Percentiles rank a stretch among this genome's conserved stretches.
Evolutionary conservation across 2,329 filamentous ascomycete genomes (phyloP).

Genomic region (Pseudovirgaria hyperparasitica): DNA sequence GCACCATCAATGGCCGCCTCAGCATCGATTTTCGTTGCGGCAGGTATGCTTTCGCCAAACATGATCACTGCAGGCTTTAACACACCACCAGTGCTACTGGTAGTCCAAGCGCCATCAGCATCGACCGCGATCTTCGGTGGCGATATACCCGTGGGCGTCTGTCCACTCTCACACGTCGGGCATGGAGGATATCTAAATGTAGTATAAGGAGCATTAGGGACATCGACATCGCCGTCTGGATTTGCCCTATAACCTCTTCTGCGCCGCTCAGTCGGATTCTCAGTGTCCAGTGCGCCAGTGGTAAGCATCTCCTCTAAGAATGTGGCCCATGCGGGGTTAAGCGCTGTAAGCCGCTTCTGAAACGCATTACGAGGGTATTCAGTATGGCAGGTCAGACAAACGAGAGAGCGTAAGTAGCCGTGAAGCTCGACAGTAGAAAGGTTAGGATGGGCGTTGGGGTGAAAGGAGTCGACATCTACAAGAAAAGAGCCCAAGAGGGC

Average conservation of each 20-base stretch:
- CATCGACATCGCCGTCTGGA: constrained; percentile 86
- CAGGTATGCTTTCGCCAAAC: constrained; percentile 82
- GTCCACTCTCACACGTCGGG: constrained; percentile 60
- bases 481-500: not conserved
- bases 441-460: constrained; percentile 60
- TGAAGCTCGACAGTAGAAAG: constrained; percentile 76
- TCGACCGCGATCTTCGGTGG: constrained; percentile 52
- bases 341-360: constrained; percentile 57
- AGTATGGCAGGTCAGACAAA: constrained; percentile 67
- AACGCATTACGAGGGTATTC: constrained; percentile 62
- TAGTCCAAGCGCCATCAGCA: constrained; percentile 65
- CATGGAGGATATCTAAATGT: constrained; percentile 89
- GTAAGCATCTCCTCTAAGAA: constrained; percentile 62
- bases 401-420: constrained; percentile 70
- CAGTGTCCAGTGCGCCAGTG: constrained; percentile 63
- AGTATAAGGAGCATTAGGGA: constrained; percentile 75
- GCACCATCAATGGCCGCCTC: constrained; percentile 70
- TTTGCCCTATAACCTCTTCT: constrained; percentile 68
- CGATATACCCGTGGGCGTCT: constrained; percentile 36
- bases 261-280: constrained; percentile 58
- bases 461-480: constrained; percentile 81
- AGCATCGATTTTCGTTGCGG: constrained; percentile 57
- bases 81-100: constrained; percentile 55
- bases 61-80: constrained; percentile 90
- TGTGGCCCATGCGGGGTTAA: constrained; percentile 78